Conservation (phyloP, 2,329 filamentous ascomycete genomes). For the Colletotrichum tamarilloi region DNA sequence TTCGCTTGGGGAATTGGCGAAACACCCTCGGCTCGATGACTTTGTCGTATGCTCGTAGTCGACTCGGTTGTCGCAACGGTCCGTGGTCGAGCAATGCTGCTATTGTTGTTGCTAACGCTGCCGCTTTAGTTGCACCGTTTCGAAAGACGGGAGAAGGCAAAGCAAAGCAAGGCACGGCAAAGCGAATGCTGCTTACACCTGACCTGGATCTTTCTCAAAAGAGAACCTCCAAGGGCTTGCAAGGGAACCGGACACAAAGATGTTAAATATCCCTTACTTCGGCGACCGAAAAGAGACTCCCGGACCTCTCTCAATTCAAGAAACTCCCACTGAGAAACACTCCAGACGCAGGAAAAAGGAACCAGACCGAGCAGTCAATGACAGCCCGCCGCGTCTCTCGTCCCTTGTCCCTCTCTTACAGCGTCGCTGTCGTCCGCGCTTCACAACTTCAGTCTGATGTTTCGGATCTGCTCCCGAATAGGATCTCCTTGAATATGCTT, state of each 20-base stretch:
- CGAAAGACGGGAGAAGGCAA: not conserved
- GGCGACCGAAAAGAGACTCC: not conserved
- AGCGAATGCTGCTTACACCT: not conserved
- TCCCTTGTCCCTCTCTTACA: slow-evolving; percentile 27
- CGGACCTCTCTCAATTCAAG: not conserved
- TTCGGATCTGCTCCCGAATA: slow-evolving; percentile 25
- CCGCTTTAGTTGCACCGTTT: not conserved
- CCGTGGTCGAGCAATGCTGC: not conserved
- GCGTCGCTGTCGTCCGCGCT: slow-evolving; percentile 5
- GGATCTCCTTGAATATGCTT: slow-evolving; percentile 19
- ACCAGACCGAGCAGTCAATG: slow-evolving; percentile 8
- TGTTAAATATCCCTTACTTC: not conserved
- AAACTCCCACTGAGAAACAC: not conserved
- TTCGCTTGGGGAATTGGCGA: not conserved
- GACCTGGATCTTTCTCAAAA: not conserved
- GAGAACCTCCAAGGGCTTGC: no score
- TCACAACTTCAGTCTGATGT: slow-evolving; percentile 22
- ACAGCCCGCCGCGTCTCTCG: slow-evolving; percentile 22
- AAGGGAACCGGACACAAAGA: not conserved
- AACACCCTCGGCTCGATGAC: not conserved
- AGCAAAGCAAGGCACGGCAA: no score
- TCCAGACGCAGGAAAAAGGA: not conserved
- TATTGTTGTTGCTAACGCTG: not conserved
- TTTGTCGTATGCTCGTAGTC: not conserved
- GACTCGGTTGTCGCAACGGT: not conserved